These are phyloP conservation scores for Limnomonas spitsbergensis DNA, from an alignment of 139 green algal genomes.

Conservation along the genomic window DNA sequence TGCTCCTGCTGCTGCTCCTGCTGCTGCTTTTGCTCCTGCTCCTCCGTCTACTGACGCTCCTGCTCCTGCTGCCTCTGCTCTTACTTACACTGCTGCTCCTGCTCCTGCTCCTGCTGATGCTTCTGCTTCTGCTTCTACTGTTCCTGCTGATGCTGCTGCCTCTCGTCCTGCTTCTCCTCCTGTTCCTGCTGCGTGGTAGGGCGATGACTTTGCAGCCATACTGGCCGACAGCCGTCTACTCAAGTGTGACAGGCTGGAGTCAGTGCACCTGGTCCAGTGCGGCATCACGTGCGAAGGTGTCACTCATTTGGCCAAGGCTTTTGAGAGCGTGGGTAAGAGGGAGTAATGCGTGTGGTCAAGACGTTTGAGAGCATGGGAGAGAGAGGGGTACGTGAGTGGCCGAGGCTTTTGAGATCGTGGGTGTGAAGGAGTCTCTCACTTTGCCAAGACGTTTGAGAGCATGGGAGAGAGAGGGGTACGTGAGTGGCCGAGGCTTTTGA, in stretches of 20 bases:
- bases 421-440: too few species aligned
- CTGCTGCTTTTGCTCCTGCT: too few species aligned
- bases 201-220: conserved; percentile 30
- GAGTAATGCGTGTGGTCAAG: too few species aligned
- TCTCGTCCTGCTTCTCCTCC: too few species aligned
- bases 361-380: too few species aligned
- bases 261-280: conserved; percentile 36
- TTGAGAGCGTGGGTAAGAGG: conserved; percentile 47
- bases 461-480: too few species aligned
- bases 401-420: conserved; percentile 40
- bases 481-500: too few species aligned
- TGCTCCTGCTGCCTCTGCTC: background rate
- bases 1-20: too few species aligned
- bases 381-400: too few species aligned
- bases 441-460: too few species aligned
- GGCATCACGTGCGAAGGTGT: conserved; percentile 28
- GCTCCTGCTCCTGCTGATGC: background rate
- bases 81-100: background rate
- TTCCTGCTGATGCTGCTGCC: too few species aligned
- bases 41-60: background rate
- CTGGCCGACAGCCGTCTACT: conserved; percentile 27
- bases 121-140: background rate
- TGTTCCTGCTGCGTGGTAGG: too few species aligned
- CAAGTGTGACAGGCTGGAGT: conserved; percentile 23
- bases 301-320: conserved; percentile 27